phyloP scores from a whole-genome alignment of 345 rosid species.

The Turnera subulata region DNA sequence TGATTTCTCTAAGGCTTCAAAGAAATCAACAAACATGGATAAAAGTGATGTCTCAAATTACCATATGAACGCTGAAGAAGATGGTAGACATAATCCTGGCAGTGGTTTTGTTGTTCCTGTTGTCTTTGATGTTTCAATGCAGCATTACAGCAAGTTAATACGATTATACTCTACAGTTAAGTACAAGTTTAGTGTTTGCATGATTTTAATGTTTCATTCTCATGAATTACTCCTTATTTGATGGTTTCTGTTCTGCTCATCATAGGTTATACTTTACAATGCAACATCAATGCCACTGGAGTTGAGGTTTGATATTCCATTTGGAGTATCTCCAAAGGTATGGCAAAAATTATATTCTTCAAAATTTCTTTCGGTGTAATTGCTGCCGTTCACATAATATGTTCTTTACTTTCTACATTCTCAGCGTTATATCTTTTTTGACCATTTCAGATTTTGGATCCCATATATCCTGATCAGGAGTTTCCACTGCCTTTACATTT shows the following conservation, averaged over 20 bases:
- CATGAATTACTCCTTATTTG: slow-evolving; percentile 18
- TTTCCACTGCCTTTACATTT: slow-evolving; percentile 86
- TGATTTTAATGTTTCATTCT: background rate
- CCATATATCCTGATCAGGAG: slow-evolving; percentile 84
- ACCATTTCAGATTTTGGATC: slow-evolving; percentile 73
- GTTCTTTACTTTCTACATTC: background rate
- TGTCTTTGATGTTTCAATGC: slow-evolving; percentile 83
- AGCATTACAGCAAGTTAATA: slow-evolving; percentile 79
- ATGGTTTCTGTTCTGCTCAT: slow-evolving; percentile 3
- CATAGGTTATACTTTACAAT: slow-evolving; percentile 74
- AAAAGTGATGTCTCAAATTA: slow-evolving; percentile 23
- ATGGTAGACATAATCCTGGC: slow-evolving; percentile 25
- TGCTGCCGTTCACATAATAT: too few species aligned
- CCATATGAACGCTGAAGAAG: slow-evolving; percentile 32
- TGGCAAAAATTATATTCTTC: slow-evolving; percentile 6
- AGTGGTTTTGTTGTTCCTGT: slow-evolving; percentile 79
- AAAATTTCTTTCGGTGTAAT: too few species aligned
- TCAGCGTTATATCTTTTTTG: background rate
- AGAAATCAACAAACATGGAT: slow-evolving; percentile 19
- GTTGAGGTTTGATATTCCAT: slow-evolving; percentile 91
- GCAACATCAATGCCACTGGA: slow-evolving; percentile 75
- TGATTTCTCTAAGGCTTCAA: slow-evolving; percentile 66
- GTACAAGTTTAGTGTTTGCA: slow-evolving; percentile 13
- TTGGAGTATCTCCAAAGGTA: slow-evolving; percentile 94
- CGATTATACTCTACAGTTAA: slow-evolving; percentile 81